phyloP scores from a whole-genome alignment of 257 asterid genomes.

The Lithospermum erythrorhizon region DNA sequence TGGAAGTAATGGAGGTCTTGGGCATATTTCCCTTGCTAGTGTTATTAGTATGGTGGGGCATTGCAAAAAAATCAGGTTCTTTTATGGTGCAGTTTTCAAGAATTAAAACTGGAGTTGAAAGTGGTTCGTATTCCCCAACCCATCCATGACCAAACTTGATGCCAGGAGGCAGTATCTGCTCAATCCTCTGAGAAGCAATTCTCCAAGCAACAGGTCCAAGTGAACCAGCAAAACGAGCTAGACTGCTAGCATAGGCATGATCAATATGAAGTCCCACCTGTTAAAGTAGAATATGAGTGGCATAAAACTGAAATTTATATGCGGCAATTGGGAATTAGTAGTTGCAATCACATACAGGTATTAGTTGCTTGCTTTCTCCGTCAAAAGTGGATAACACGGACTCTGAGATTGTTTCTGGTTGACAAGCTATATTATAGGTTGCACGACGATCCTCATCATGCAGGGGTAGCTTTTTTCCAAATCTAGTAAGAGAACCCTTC shows the following conservation, averaged over 20 bases:
- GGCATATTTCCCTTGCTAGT: conserved; percentile 30
- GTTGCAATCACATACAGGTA: conserved; percentile 52
- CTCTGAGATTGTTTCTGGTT: conserved; percentile 37
- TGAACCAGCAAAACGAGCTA: conserved; percentile 79
- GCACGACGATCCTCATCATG: conserved; percentile 63
- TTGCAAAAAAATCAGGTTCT: no score
- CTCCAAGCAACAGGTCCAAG: conserved; percentile 90
- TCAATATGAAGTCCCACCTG: conserved; percentile 95
- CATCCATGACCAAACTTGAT: conserved; percentile 85
- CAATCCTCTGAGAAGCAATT: conserved; percentile 83
- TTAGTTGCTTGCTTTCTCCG: conserved; percentile 85
- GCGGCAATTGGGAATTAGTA: background rate
- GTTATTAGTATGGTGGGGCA: conserved; percentile 22
- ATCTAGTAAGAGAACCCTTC: conserved; percentile 42
- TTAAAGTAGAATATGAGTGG: conserved; percentile 10
- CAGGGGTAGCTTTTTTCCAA: conserved; percentile 45
- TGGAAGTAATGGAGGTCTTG: conserved; percentile 14
- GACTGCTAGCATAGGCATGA: conserved; percentile 86
- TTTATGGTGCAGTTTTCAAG: conserved; percentile 40
- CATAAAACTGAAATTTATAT: conserved; percentile 7
- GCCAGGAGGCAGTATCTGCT: conserved; percentile 80
- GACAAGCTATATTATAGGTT: conserved; percentile 47
- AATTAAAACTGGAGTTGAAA: conserved; percentile 65
- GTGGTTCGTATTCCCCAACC: conserved; percentile 98
- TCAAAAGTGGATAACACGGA: conserved; percentile 76